phyloP scores from a whole-genome alignment of 768 basidiomycete species.

The Cystoderma amianthinum region DNA sequence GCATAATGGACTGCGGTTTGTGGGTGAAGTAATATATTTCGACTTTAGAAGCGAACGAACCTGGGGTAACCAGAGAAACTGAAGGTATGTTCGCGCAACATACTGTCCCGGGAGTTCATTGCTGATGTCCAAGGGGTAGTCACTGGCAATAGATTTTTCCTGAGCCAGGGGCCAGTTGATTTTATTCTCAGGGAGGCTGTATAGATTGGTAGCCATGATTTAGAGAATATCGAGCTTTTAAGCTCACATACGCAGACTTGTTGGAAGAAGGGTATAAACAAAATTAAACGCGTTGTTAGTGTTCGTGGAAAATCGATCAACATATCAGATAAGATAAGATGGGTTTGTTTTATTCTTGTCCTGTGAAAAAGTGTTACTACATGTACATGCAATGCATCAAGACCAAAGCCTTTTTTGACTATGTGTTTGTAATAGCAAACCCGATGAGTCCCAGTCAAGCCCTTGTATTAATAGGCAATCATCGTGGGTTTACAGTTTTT shows the following conservation, averaged over 20 bases:
- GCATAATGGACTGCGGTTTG: constrained; percentile 58
- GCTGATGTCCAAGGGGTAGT: constrained; percentile 46
- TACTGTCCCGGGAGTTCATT: constrained; percentile 48
- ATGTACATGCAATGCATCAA: too few species aligned
- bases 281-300: background rate
- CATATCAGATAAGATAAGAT: too few species aligned
- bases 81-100: constrained; percentile 59
- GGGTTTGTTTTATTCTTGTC: too few species aligned
- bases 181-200: background rate
- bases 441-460: too few species aligned
- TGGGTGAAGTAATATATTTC: background rate
- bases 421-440: too few species aligned
- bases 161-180: constrained; percentile 48
- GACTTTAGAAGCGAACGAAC: constrained; percentile 37
- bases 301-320: too few species aligned
- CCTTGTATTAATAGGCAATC: too few species aligned
- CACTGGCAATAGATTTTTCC: constrained; percentile 47
- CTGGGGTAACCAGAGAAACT: constrained; percentile 76
- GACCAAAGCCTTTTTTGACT: too few species aligned
- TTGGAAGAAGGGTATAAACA: background rate
- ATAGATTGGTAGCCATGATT: background rate
- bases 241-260: too few species aligned
- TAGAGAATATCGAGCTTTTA: too few species aligned
- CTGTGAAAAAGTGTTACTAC: too few species aligned
- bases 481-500: too few species aligned